phyloP scores from a whole-genome alignment of 306 rosid genomes.

The Elaeagnus macrophylla region DNA sequence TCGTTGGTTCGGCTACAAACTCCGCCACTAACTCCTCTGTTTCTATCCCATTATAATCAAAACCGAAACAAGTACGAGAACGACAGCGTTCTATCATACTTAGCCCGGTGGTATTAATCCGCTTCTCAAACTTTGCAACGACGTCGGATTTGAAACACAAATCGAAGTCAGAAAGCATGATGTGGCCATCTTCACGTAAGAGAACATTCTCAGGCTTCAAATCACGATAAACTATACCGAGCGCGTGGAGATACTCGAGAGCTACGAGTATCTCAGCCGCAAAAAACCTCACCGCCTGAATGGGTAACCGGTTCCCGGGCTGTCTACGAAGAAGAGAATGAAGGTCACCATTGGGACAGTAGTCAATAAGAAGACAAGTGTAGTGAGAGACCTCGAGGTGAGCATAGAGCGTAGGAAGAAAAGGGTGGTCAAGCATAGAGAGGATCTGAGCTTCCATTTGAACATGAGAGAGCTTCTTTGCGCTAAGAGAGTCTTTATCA shows the following conservation, averaged over 20 bases:
- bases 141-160: slow-evolving; percentile 69
- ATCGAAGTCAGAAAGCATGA: slow-evolving; percentile 93
- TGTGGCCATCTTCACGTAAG: slow-evolving; percentile 73
- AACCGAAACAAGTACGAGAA: slow-evolving; percentile 24
- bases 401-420: slow-evolving; percentile 88
- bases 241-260: slow-evolving; percentile 74
- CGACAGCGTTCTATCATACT: background rate
- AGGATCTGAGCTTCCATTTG: slow-evolving; percentile 65
- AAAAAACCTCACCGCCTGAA: slow-evolving; percentile 46
- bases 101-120: background rate
- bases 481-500: slow-evolving; percentile 51
- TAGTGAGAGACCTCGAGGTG: slow-evolving; percentile 73
- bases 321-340: slow-evolving; percentile 61
- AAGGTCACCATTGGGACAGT: slow-evolving; percentile 81
- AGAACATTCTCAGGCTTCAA: slow-evolving; percentile 81
- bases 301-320: slow-evolving; percentile 25
- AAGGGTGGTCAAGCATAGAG: slow-evolving; percentile 73
- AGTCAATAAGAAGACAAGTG: slow-evolving; percentile 82
- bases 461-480: slow-evolving; percentile 55
- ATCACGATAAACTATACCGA: slow-evolving; percentile 72
- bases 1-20: slow-evolving; percentile 71
- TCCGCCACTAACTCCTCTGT: slow-evolving; percentile 24
- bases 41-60: background rate
- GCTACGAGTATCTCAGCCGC: slow-evolving; percentile 76
- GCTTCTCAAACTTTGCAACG: slow-evolving; percentile 25